Conservation (phyloP, 139 green algal species). For the Chlamydomonas sp. region DNA sequence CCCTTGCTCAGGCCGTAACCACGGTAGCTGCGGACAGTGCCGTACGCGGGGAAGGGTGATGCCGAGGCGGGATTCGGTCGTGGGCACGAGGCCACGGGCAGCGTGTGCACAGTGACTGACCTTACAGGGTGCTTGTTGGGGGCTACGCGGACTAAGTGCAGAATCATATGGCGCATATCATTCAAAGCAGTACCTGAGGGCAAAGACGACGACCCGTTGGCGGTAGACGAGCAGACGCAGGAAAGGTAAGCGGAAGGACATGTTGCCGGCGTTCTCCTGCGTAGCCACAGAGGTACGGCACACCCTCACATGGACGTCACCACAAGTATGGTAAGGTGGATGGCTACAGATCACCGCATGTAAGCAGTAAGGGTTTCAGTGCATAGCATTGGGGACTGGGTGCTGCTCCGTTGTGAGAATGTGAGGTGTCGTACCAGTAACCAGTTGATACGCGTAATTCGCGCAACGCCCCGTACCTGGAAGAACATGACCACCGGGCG, state of each 20-base stretch:
- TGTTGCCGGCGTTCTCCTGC: slow-evolving; percentile 93
- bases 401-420: too few species aligned
- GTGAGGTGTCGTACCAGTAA: too few species aligned
- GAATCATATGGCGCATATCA: too few species aligned
- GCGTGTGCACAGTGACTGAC: too few species aligned
- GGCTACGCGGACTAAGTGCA: too few species aligned
- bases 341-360: too few species aligned
- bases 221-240: slow-evolving; percentile 63
- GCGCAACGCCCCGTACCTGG: slow-evolving; percentile 45
- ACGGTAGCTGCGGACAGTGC: slow-evolving; percentile 72
- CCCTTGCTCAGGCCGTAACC: slow-evolving; percentile 85
- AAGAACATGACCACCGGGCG: slow-evolving; percentile 85
- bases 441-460: too few species aligned
- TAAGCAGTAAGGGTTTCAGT: too few species aligned
- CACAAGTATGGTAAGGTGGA: too few species aligned
- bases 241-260: slow-evolving; percentile 86
- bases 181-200: slow-evolving; percentile 52
- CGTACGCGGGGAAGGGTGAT: not conserved
- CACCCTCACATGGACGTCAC: not conserved
- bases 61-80: not conserved
- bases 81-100: not conserved
- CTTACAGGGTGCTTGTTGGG: not conserved
- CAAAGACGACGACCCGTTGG: slow-evolving; percentile 71
- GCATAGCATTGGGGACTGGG: too few species aligned
- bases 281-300: not conserved